These are phyloP conservation scores for Termitomyces sp. DNA, from an alignment of 768 basidiomycete species.

Conservation along the genomic window DNA sequence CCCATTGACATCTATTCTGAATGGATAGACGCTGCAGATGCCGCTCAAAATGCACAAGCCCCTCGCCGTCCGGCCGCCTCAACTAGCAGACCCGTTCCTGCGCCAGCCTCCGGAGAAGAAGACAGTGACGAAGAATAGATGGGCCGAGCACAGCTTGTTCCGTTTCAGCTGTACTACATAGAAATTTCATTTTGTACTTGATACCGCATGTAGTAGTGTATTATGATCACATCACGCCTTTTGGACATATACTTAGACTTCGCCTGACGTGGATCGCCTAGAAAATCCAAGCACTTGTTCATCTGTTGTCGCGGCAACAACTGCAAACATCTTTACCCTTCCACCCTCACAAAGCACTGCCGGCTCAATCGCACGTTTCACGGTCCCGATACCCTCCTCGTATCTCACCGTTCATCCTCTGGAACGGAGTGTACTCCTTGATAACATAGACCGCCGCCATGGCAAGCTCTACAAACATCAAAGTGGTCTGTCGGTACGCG, in stretches of 20 bases:
- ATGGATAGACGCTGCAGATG: constrained; percentile 89
- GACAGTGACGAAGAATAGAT: constrained; percentile 49
- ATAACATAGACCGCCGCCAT: constrained; percentile 30
- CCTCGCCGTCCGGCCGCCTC: constrained; percentile 57
- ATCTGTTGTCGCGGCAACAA: constrained; percentile 20
- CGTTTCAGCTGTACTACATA: constrained; percentile 10
- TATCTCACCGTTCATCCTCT: constrained; percentile 8
- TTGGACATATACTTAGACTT: background rate
- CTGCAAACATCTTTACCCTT: constrained; percentile 20
- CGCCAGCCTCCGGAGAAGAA: constrained; percentile 40
- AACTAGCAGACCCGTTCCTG: constrained; percentile 47
- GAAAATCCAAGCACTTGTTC: background rate
- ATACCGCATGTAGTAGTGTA: constrained; percentile 10
- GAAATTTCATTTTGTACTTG: constrained; percentile 14
- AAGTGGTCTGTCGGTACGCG: constrained; percentile 96
- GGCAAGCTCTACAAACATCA: constrained; percentile 88
- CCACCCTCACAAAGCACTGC: background rate
- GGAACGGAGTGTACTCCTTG: constrained; percentile 13
- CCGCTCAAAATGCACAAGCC: constrained; percentile 60
- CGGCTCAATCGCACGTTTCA: constrained; percentile 10
- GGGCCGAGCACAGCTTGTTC: constrained; percentile 4
- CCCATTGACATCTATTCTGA: constrained; percentile 88
- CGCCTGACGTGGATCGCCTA: constrained; percentile 1
- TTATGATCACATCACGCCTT: constrained; percentile 8
- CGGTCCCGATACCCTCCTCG: constrained; percentile 12